Evolutionary conservation across 768 basidiomycete species (phyloP), one percentile per base, ranked within the genome.

Genomic region (Tulasnella sp.): DNA sequence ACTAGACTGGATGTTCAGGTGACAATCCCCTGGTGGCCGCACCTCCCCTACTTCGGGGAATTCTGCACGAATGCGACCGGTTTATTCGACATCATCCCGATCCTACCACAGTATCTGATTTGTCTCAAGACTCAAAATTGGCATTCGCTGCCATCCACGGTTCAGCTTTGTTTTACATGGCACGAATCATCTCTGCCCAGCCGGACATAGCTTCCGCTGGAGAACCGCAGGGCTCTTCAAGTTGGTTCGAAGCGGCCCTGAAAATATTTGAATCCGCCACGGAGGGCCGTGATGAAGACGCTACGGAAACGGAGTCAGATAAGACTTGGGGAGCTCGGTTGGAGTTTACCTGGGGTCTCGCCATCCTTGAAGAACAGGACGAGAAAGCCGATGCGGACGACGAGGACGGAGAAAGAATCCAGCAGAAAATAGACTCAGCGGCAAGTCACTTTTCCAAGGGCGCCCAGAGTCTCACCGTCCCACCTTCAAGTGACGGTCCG

Each of bases 121-220:
- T 58, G 12, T n/a, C 39, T 15, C 39, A n/a, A 52, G 52, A 79
- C 79, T 82, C 64, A 67, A 90, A 91, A 76, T 85, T 87, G 4
- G 88, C 90, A 3, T 89, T 92, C 80, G 89, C 91, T 79, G 85
- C 89, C 42, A 85, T 91, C 71, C 84, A 91, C 34, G 91, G 90
- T 72, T 88, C 88, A 31, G 84, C 89, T 3, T 85, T 92, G 45
- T 90, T 89, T 81, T 84, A 89, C 76, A 88, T 91, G 77, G 91
- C 90, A 68, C 89, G 86, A 78, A 82, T 89, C 75, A 85, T 92
- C 73, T 86, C 86, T 6, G 86, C 86, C 77, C 85, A 88, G 67
- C 82, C 88, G 1, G 81, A 85, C 1, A 83, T 89, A 17, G 87
- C 86, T 1, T 82, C 88, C 14, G 81, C 85, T 3, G 90, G 87